Conservation (phyloP, 441 rosid genomes). For the Adansonia grandidieri region DNA sequence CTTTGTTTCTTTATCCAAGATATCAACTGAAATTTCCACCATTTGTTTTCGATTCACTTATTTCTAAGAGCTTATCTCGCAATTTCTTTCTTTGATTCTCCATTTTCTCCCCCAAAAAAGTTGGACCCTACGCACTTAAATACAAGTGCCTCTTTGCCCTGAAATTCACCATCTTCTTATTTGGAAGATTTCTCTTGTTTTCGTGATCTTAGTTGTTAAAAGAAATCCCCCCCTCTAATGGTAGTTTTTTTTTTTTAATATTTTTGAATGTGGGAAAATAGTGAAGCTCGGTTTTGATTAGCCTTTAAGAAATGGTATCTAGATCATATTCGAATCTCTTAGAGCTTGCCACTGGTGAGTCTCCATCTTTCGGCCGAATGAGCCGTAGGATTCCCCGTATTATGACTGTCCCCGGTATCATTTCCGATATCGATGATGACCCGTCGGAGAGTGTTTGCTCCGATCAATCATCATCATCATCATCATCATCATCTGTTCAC, state of each 20-base stretch:
- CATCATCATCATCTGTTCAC: slow-evolving; percentile 53
- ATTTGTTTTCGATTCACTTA: slow-evolving; percentile 19
- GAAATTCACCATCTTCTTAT: background rate
- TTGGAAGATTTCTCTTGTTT: slow-evolving; percentile 2
- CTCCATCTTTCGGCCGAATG: slow-evolving; percentile 76
- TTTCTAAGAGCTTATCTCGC: slow-evolving; percentile 17
- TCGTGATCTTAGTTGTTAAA: background rate
- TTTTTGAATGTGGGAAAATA: background rate
- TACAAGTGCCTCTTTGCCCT: background rate
- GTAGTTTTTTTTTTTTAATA: slow-evolving; percentile 7
- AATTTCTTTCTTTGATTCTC: background rate
- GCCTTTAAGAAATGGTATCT: slow-evolving; percentile 56
- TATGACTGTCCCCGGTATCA: slow-evolving; percentile 85
- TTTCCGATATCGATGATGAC: slow-evolving; percentile 76
- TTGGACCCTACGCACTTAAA: background rate
- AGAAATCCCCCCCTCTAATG: slow-evolving; percentile 21
- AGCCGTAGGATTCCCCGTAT: slow-evolving; percentile 74
- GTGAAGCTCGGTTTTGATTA: slow-evolving; percentile 21
- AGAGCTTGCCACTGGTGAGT: slow-evolving; percentile 81
- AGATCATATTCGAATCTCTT: slow-evolving; percentile 87
- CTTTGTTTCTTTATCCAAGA: slow-evolving; percentile 24
- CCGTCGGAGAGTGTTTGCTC: slow-evolving; percentile 60
- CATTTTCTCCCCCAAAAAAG: background rate
- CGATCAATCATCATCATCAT: slow-evolving; percentile 36
- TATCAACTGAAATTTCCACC: slow-evolving; percentile 26